phyloP scores from a whole-genome alignment of 2,329 filamentous ascomycete genomes.

The Berkeleyomyces rouxiae region DNA sequence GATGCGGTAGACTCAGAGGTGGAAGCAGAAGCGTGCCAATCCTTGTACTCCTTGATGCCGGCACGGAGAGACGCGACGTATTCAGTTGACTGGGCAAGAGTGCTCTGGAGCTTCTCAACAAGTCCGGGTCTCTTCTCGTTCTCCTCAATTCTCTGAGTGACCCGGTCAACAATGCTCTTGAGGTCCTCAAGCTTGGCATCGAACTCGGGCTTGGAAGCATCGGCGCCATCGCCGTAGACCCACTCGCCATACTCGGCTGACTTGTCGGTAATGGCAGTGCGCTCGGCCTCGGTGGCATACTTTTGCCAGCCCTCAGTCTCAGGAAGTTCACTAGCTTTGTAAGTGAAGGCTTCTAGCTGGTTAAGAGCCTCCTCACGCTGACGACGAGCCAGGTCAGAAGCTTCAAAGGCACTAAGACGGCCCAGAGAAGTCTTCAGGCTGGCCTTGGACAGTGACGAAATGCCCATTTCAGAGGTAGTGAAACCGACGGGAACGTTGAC shows the following conservation, averaged over 20 bases:
- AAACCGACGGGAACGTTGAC: conserved; percentile 37
- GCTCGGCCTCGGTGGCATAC: conserved; percentile 52
- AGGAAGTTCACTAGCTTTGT: conserved; percentile 69
- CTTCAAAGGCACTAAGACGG: conserved; percentile 68
- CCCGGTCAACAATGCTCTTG: conserved; percentile 59
- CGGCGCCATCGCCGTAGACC: conserved; percentile 72
- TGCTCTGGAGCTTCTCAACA: conserved; percentile 48
- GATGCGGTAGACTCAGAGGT: conserved; percentile 21
- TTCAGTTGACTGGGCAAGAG: conserved; percentile 54
- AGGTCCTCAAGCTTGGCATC: conserved; percentile 61
- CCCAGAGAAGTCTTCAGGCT: conserved; percentile 41
- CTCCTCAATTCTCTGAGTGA: conserved; percentile 62
- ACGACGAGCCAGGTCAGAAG: conserved; percentile 62
- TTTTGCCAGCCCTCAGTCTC: conserved; percentile 59
- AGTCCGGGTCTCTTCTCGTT: conserved; percentile 52
- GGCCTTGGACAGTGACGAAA: conserved; percentile 31
- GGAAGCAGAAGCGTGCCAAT: conserved; percentile 36
- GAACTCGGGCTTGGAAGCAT: conserved; percentile 59
- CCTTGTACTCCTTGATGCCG: conserved; percentile 53
- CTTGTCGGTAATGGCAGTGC: conserved; percentile 48
- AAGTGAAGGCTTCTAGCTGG: conserved; percentile 84
- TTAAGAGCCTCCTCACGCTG: conserved; percentile 78
- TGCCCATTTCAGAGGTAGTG: conserved; percentile 32
- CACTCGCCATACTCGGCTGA: conserved; percentile 63
- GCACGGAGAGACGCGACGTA: conserved; percentile 53